Evolutionary conservation across 2,329 filamentous ascomycete genomes (phyloP).

Genomic region (Hirsutella rhossiliensis): DNA sequence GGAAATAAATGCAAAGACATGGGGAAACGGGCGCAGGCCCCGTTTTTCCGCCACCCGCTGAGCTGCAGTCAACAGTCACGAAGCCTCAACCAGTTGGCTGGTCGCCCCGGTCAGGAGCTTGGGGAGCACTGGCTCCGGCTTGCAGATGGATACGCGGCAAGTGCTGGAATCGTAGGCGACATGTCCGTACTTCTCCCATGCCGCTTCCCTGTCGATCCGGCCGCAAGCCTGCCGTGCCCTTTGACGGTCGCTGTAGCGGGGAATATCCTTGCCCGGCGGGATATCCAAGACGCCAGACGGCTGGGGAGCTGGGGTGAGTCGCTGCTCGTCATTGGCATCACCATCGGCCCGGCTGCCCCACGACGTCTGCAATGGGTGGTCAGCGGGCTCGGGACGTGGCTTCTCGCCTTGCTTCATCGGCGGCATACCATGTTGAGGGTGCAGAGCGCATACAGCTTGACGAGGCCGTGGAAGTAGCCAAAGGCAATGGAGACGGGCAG

Average conservation of each 20-base stretch:
- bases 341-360: conserved; percentile 92
- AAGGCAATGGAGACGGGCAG: conserved; percentile 80
- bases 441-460: conserved; percentile 79
- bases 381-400: not conserved
- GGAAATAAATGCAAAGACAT: not conserved
- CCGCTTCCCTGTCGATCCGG: conserved; percentile 8
- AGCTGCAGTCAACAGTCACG: no score
- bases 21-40: no score
- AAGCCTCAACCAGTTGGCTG: no score
- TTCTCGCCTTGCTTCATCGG: not conserved
- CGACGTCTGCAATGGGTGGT: conserved; percentile 53
- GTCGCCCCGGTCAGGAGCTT: conserved; percentile 4
- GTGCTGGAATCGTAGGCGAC: conserved; percentile 24
- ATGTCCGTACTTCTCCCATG: conserved; percentile 19
- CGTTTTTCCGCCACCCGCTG: no score
- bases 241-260: conserved; percentile 32
- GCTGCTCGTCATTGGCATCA: conserved; percentile 67
- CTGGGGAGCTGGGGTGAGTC: conserved; percentile 42
- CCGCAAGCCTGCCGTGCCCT: conserved; percentile 21
- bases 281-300: conserved; percentile 28
- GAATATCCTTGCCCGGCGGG: conserved; percentile 27
- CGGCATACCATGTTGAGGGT: conserved; percentile 68
- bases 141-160: conserved; percentile 8
- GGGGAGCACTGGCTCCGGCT: not conserved
- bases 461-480: conserved; percentile 83